Evolutionary conservation across 78 protist genomes (phyloP), one percentile per base, ranked within the genome.

Genomic region (Dictyostelium capitatum): DNA sequence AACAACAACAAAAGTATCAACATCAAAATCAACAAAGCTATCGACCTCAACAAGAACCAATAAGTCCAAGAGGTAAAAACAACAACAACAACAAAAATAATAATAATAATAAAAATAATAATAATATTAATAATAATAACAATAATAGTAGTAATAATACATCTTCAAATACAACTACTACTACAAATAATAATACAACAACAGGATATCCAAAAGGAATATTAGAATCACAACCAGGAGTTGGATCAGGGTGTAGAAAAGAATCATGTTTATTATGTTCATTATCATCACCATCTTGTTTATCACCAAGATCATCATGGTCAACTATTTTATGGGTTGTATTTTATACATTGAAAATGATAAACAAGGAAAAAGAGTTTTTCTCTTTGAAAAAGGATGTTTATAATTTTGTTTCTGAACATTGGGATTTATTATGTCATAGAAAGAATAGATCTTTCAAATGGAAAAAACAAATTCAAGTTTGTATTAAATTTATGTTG

Each of bases 381-480:
- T 87, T 87, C 48, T 87, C 93, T 30, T 51, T 87, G 23, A 74
- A 77, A 48, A 41, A 80, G 9, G 93, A 87, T 65, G 93, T 87
- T 19, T 87, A 87, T 51, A 57, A 46, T 47, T 87, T 54, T 51
- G 93, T 87, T 65, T 77, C 59, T 0, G 54, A 77, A 47, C 93
- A 87, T 53, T 87, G 93, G 93, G 84, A 77, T 50, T 20, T 87
- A 20, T 37, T 87, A 32, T 87, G 93, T 32, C 93, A 82, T 23
- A 78, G 67, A 48, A 74, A 65, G 50, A 77, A 41, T 25, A 74
- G 93, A 65, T 65, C 83, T 20, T 80, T 75, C 32, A 87, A 87
- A 74, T 87, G 93, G 93, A 87, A 87, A 64, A 87, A 87, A 65
- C 93, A 87, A 65, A 87, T 87, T 30, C 93, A 87, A 65, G 93